phyloP scores from a whole-genome alignment of 768 basidiomycete species.

The Kwoniella heveanensis region DNA sequence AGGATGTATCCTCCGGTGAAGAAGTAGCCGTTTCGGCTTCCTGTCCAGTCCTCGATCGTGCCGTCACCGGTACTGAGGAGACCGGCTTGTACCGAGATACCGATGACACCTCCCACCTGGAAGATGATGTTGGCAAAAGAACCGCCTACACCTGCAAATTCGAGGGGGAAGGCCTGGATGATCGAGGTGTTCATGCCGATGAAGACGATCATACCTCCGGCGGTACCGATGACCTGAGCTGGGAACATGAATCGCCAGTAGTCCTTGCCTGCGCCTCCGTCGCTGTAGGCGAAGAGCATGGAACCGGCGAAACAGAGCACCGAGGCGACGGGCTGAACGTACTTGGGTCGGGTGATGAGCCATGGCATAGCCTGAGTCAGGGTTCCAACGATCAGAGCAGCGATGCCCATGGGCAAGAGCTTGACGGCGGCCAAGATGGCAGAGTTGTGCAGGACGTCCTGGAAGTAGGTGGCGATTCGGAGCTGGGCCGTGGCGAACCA shows the following conservation, averaged over 20 bases:
- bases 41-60: slow-evolving; percentile 47
- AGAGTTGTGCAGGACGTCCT: slow-evolving; percentile 38
- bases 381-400: slow-evolving; percentile 45
- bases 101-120: slow-evolving; percentile 48
- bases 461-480: slow-evolving; percentile 51
- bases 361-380: slow-evolving; percentile 40
- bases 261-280: slow-evolving; percentile 43
- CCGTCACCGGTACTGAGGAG: slow-evolving; percentile 43
- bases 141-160: slow-evolving; percentile 46
- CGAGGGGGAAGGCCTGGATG: slow-evolving; percentile 41
- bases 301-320: slow-evolving; percentile 44
- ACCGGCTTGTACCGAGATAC: slow-evolving; percentile 49
- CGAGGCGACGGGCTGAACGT: slow-evolving; percentile 41
- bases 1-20: slow-evolving; percentile 47
- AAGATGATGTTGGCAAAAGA: slow-evolving; percentile 50
- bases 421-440: slow-evolving; percentile 50
- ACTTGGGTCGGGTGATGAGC: slow-evolving; percentile 47
- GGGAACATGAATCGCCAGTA: slow-evolving; percentile 52
- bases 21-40: slow-evolving; percentile 42
- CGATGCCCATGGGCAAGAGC: slow-evolving; percentile 51
- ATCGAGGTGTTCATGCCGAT: slow-evolving; percentile 44
- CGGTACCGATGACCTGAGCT: slow-evolving; percentile 43
- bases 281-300: slow-evolving; percentile 46
- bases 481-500: slow-evolving; percentile 52
- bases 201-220: slow-evolving; percentile 49